Conservation (phyloP, 2,329 filamentous ascomycete species). For the Capronia americana region DNA sequence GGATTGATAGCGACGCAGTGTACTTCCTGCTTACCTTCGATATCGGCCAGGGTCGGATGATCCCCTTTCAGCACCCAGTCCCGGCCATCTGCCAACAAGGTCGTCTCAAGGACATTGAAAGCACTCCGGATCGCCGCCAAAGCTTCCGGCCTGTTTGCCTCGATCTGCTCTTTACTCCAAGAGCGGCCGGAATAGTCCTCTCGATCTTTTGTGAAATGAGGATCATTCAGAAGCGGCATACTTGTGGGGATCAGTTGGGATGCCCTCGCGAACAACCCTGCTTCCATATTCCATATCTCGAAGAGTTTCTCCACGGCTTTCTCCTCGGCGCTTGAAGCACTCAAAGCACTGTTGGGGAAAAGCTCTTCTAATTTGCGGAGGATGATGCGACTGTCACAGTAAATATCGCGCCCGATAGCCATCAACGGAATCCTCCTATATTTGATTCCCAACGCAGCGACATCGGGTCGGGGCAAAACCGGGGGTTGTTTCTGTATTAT, state of each 20-base stretch:
- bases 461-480: conserved; percentile 70
- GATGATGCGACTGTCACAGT: conserved; percentile 73
- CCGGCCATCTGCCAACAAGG: conserved; percentile 69
- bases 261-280: conserved; percentile 62
- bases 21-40: conserved; percentile 59
- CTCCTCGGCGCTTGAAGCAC: conserved; percentile 50
- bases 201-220: conserved; percentile 66
- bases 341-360: conserved; percentile 55
- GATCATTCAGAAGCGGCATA: conserved; percentile 62
- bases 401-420: conserved; percentile 70
- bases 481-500: conserved; percentile 66
- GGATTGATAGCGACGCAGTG: conserved; percentile 27
- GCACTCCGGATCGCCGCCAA: conserved; percentile 60
- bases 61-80: conserved; percentile 66
- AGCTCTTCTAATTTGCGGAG: conserved; percentile 63
- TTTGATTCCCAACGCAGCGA: conserved; percentile 65
- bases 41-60: conserved; percentile 66
- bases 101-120: conserved; percentile 66
- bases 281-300: conserved; percentile 62
- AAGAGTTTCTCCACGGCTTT: conserved; percentile 62
- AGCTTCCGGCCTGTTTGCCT: conserved; percentile 60
- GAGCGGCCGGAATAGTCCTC: conserved; percentile 53
- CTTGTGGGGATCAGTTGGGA: conserved; percentile 64
- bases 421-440: conserved; percentile 75
- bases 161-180: conserved; percentile 50